Base-by-base conservation (phyloP, 352 stramenopile genomes). In the Aphanomyces stellatus region DNA sequence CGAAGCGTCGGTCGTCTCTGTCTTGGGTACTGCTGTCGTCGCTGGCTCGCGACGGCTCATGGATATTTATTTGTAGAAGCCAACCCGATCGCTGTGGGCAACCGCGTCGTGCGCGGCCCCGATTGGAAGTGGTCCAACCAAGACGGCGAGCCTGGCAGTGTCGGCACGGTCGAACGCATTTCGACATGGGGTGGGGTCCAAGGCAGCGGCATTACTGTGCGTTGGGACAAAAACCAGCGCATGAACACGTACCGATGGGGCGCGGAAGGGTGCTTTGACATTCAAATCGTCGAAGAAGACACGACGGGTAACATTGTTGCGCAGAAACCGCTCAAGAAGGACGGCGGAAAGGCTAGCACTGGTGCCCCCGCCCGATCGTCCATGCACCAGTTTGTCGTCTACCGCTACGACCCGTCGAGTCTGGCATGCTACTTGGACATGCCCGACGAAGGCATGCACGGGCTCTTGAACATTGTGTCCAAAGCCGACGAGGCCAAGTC, bases 51-150 rank as follows among this genome's bases (percentile, higher is more conserved):
- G n/a, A n/a, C 28, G 13, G 51, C 10, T 35, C 46, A 27, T 30
- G 28, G 27, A 46, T 53, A 55, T n/a, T 65, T 19, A 27, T 22
- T 53, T 34, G n/a, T 42, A 8, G 63, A 34, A 17, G 33, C 60
- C 25, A 62, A 70, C 19, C 69, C 48, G 28, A 83, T 91, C 62
- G 69, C 72, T 7, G 73, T 91, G n/a, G 81, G 81, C 15, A 79
- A 89, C 71, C 77, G 83, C 30, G 81, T 91, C 51, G 61, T 91
- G 42, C 77, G 83, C 53, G 83, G 83, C 0, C 83, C 83, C 46
- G 78, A 90, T 43, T 91, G 83, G 83, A 91, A 91, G 69, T 91
- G 83, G 83, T 85, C 79, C 19, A 82, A 85, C 35, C 83, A 91
- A 75, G 83, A 91, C 67, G 83, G 83, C 1, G 77, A 85, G 57